Conservation (phyloP, 768 basidiomycete genomes). For the Exidia glandulosa region DNA sequence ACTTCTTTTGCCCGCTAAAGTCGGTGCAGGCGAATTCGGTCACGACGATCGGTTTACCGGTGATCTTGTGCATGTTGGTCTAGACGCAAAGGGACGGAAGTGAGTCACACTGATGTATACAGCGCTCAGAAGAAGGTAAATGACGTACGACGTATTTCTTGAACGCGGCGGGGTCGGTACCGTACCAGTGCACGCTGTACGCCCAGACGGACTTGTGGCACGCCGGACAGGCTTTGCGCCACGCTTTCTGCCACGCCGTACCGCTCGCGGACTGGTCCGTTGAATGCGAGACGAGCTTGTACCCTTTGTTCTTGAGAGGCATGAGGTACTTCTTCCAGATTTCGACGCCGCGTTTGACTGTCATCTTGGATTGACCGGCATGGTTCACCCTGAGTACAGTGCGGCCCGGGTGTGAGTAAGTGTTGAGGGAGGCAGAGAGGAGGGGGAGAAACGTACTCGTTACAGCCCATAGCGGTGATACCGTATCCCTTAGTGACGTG, state of each 20-base stretch:
- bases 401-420: not conserved
- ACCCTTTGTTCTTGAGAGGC: constrained; percentile 46
- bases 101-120: not conserved
- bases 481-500: not conserved
- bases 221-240: constrained; percentile 36
- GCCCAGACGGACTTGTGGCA: constrained; percentile 8
- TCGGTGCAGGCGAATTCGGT: constrained; percentile 67
- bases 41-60: constrained; percentile 38
- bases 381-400: constrained; percentile 47
- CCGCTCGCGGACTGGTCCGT: constrained; percentile 51
- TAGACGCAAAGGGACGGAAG: too few species aligned
- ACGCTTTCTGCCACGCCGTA: constrained; percentile 50
- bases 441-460: not conserved
- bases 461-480: not conserved
- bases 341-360: constrained; percentile 33
- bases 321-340: constrained; percentile 55
- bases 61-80: constrained; percentile 31
- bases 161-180: constrained; percentile 34
- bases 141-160: constrained; percentile 30
- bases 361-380: constrained; percentile 48
- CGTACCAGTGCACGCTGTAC: constrained; percentile 62
- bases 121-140: not conserved
- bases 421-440: too few species aligned
- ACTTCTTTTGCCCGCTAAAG: not conserved
- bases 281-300: constrained; percentile 55